A percentile compares a stretch with the other conserved stretches of the same genome.
Conservation (phyloP, 768 basidiomycete species). For the Suillus americanus region DNA sequence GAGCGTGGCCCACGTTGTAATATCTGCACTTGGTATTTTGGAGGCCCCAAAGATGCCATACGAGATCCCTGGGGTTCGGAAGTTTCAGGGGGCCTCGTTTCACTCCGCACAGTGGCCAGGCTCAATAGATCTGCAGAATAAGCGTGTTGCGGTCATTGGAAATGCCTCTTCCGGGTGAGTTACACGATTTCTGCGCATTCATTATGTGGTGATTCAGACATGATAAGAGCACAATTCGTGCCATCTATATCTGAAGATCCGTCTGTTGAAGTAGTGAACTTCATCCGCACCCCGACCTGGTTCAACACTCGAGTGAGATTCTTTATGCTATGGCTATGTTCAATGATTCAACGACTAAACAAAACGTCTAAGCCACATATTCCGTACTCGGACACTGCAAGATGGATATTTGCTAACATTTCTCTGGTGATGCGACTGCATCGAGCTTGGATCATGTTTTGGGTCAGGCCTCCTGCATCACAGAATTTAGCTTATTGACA, state of each 20-base stretch:
- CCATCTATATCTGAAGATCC: slow-evolving; percentile 53
- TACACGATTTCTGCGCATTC: neutral
- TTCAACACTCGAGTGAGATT: slow-evolving; percentile 48
- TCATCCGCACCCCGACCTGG: slow-evolving; percentile 62
- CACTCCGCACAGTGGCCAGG: slow-evolving; percentile 54
- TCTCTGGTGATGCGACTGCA: slow-evolving; percentile 52
- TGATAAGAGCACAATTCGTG: slow-evolving; percentile 59
- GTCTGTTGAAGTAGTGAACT: slow-evolving; percentile 54
- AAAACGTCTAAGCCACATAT: slow-evolving; percentile 39
- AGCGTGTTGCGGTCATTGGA: slow-evolving; percentile 47
- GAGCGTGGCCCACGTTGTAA: slow-evolving; percentile 44
- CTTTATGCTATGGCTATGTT: neutral
- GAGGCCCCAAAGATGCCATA: slow-evolving; percentile 42
- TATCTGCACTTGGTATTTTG: slow-evolving; percentile 50
- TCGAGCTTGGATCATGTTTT: slow-evolving; percentile 48
- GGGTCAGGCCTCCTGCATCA: slow-evolving; percentile 32
- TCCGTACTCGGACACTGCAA: slow-evolving; percentile 37
- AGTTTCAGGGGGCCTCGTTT: slow-evolving; percentile 49
- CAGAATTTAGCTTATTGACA: neutral
- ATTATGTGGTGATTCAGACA: slow-evolving; percentile 3
- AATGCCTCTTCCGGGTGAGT: slow-evolving; percentile 64
- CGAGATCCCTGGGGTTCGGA: slow-evolving; percentile 32
- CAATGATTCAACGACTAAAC: neutral
- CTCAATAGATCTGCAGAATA: slow-evolving; percentile 39
- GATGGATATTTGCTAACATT: slow-evolving; percentile 55